These are phyloP conservation scores for Mycena albidolilacea DNA, from an alignment of 768 basidiomycete genomes.

Conservation along the genomic window DNA sequence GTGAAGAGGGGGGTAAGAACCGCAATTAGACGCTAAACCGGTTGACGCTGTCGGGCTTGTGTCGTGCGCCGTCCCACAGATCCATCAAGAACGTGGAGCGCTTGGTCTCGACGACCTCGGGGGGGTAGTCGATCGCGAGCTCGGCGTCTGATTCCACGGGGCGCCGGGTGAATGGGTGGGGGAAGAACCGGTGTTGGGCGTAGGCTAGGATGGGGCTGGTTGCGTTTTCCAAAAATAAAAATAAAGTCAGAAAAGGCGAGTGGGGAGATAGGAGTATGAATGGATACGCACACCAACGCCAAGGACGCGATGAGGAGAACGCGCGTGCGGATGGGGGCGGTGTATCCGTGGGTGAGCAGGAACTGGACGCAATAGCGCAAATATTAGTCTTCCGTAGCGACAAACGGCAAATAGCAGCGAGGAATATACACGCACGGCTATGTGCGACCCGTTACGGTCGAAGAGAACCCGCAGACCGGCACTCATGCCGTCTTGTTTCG, in stretches of 20 bases:
- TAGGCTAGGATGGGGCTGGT: conserved; percentile 62
- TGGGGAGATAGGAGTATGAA: not conserved
- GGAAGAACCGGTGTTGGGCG: conserved; percentile 68
- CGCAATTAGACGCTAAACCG: conserved; percentile 47
- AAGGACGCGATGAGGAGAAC: conserved; percentile 69
- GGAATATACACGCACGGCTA: conserved; percentile 56
- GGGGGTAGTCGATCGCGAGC: conserved; percentile 42
- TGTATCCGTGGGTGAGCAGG: conserved; percentile 61
- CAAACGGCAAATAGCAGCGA: conserved; percentile 2
- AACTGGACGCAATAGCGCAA: conserved; percentile 17
- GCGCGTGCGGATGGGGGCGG: conserved; percentile 64
- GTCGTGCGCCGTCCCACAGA: conserved; percentile 46
- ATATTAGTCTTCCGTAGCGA: conserved; percentile 11
- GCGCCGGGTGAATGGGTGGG: conserved; percentile 61
- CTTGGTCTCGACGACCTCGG: conserved; percentile 19
- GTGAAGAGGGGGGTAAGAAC: not conserved
- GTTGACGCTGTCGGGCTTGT: conserved; percentile 37
- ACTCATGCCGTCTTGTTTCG: conserved; percentile 75
- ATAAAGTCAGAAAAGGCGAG: not conserved
- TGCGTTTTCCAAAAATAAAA: conserved; percentile 9
- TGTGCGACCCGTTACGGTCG: conserved; percentile 73
- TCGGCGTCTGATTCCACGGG: conserved; percentile 41
- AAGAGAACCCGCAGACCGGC: conserved; percentile 74
- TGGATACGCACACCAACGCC: conserved; percentile 65
- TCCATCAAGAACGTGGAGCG: conserved; percentile 43